Evolutionary conservation across 352 stramenopile species (phyloP).

Genomic region (Pythium monospermum): DNA sequence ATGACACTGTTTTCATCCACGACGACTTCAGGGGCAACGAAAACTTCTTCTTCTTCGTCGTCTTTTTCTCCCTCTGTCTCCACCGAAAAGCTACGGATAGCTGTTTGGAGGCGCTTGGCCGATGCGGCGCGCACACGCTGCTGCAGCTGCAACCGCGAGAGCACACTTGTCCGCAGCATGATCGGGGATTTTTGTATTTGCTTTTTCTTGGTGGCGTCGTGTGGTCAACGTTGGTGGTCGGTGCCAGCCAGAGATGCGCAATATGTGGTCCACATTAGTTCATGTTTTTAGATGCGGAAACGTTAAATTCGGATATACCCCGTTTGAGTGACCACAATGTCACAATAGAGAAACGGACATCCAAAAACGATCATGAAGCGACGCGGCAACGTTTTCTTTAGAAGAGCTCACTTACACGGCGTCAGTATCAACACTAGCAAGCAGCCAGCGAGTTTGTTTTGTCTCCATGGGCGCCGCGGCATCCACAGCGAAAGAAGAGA

Average conservation of each 20-base stretch:
- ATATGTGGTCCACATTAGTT: constrained; percentile 18
- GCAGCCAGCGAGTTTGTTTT: no score
- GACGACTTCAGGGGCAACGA: background rate
- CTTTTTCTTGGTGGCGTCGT: constrained; percentile 7
- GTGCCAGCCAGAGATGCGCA: constrained; percentile 2
- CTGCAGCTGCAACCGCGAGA: constrained; percentile 37
- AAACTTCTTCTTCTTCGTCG: background rate
- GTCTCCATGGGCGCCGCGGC: constrained; percentile 59
- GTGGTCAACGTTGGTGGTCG: constrained; percentile 3
- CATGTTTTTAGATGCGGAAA: background rate
- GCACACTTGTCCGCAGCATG: constrained; percentile 59
- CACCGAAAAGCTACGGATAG: constrained; percentile 35
- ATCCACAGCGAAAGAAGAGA: constrained; percentile 52
- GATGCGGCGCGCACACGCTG: constrained; percentile 19
- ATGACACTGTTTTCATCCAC: constrained; percentile 41
- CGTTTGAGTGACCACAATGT: no score
- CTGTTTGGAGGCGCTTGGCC: constrained; percentile 12
- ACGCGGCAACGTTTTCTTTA: background rate
- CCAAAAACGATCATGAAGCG: constrained; percentile 16
- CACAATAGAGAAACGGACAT: no score
- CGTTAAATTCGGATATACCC: background rate
- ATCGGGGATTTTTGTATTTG: constrained; percentile 8
- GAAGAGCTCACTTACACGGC: background rate
- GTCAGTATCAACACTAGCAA: background rate
- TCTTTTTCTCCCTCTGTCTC: constrained; percentile 19